phyloP scores from a whole-genome alignment of 176 grass and related monocot genomes.

The Ampelocalamus luodianensis region DNA sequence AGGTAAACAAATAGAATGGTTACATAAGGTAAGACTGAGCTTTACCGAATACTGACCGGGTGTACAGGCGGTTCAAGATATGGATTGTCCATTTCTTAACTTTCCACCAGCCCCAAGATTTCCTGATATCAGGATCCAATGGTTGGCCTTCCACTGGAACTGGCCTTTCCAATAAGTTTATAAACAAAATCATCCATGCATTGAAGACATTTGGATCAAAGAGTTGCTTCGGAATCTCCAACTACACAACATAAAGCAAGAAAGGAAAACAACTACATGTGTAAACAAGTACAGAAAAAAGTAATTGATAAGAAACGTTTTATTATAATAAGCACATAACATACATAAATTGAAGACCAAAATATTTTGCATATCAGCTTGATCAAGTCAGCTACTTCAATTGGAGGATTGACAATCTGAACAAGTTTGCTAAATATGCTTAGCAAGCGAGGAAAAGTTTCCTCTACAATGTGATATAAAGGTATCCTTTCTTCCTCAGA shows the following conservation, averaged over 20 bases:
- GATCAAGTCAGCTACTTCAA: conserved; percentile 92
- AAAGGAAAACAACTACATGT: conserved; percentile 23
- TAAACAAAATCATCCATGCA: conserved; percentile 91
- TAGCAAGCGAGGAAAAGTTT: conserved; percentile 79
- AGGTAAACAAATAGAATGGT: conserved; percentile 32
- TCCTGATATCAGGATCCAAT: conserved; percentile 68
- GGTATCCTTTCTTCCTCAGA: conserved; percentile 91
- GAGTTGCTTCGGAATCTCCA: conserved; percentile 91
- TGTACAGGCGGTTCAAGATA: conserved; percentile 88
- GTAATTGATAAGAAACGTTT: conserved; percentile 19
- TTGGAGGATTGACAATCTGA: conserved; percentile 75
- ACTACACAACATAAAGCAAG: conserved; percentile 50
- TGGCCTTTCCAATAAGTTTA: conserved; percentile 76
- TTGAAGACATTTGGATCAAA: conserved; percentile 73
- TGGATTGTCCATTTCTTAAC: conserved; percentile 93
- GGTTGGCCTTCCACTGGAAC: conserved; percentile 82
- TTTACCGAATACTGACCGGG: conserved; percentile 57
- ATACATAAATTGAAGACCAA: conserved; percentile 99
- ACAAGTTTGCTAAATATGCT: conserved; percentile 80
- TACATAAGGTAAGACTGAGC: conserved; percentile 31
- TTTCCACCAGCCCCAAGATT: conserved; percentile 97
- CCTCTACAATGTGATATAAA: conserved; percentile 78
- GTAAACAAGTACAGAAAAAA: conserved; percentile 11
- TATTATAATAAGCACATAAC: conserved; percentile 41
- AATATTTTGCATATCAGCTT: conserved; percentile 99